These are phyloP conservation scores for Pseudohyphozyma bogoriensis DNA, from an alignment of 768 basidiomycete species.

Conservation along the genomic window DNA sequence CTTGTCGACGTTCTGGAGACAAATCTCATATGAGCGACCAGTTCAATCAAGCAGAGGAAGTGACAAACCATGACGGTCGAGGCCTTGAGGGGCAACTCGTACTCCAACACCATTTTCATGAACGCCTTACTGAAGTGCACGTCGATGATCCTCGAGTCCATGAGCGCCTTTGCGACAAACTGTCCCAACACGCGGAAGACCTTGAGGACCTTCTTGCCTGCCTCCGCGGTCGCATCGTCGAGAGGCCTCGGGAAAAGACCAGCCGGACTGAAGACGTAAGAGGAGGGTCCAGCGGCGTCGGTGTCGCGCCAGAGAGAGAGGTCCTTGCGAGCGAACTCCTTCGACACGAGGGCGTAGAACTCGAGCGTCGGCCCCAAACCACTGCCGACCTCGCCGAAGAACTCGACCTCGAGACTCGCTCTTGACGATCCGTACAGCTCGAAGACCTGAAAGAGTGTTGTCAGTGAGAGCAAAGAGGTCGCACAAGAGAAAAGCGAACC, in stretches of 20 bases:
- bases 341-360: slow-evolving; percentile 94
- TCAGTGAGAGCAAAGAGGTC: neutral
- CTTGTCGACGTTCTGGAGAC: slow-evolving; percentile 66
- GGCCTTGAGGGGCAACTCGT: slow-evolving; percentile 71
- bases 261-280: slow-evolving; percentile 68
- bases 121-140: slow-evolving; percentile 91
- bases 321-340: slow-evolving; percentile 81
- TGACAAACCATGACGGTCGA: slow-evolving; percentile 61
- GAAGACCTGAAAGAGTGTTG: slow-evolving; percentile 55
- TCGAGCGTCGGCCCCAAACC: slow-evolving; percentile 94
- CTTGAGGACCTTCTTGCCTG: slow-evolving; percentile 64
- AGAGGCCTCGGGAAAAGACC: slow-evolving; percentile 80
- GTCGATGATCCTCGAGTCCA: slow-evolving; percentile 96
- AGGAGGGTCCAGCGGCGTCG: slow-evolving; percentile 14
- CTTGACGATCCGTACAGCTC: slow-evolving; percentile 82
- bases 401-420: slow-evolving; percentile 91
- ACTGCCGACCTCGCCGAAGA: slow-evolving; percentile 97
- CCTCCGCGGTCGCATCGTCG: slow-evolving; percentile 25
- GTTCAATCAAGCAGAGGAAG: neutral
- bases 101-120: slow-evolving; percentile 76
- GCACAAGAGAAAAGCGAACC: slow-evolving; percentile 7
- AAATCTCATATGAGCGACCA: neutral
- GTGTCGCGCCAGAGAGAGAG: slow-evolving; percentile 87
- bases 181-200: slow-evolving; percentile 85
- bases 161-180: slow-evolving; percentile 86